These are phyloP conservation scores for Epichloe gansuensis DNA, from an alignment of 2,329 filamentous ascomycete genomes.

Conservation along the genomic window DNA sequence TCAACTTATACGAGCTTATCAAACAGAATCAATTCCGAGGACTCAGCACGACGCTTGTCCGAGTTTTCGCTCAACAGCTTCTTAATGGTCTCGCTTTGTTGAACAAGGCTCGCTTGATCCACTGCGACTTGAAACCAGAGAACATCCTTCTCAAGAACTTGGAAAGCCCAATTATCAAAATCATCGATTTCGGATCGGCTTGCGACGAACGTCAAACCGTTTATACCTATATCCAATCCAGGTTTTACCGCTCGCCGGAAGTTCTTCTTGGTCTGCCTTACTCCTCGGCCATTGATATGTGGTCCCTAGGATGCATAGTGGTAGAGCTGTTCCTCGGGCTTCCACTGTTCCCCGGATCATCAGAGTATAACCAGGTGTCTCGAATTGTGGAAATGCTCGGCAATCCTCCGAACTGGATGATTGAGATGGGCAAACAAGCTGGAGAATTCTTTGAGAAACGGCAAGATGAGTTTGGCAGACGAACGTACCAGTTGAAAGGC, in stretches of 20 bases:
- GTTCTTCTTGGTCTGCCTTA: conserved; percentile 92
- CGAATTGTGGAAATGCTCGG: conserved; percentile 97
- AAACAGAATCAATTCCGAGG: conserved; percentile 99
- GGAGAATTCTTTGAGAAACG: conserved; percentile 94
- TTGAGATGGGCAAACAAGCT: conserved; percentile 96
- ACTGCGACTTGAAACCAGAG: conserved; percentile 96
- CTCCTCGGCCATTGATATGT: conserved; percentile 98
- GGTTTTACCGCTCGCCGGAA: conserved; percentile 95
- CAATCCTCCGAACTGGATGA: conserved; percentile 94
- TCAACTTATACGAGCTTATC: conserved; percentile 96
- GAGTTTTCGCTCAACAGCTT: conserved; percentile 93
- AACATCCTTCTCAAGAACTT: conserved; percentile 97
- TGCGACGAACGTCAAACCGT: conserved; percentile 98
- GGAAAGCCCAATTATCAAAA: conserved; percentile 98
- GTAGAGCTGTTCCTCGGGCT: conserved; percentile 93
- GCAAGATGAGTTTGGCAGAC: conserved; percentile 80
- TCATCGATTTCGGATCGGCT: conserved; percentile 97
- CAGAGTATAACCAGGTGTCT: conserved; percentile 96
- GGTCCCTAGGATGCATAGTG: conserved; percentile 96
- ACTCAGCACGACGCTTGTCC: conserved; percentile 87
- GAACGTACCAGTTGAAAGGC: conserved; percentile 83
- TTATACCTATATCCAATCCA: conserved; percentile 97
- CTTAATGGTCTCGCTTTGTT: conserved; percentile 83
- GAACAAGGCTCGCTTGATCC: conserved; percentile 92
- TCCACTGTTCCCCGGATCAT: conserved; percentile 90